These are phyloP conservation scores for Pichia sp. DNA, from an alignment of 1,139 yeast genomes.

Conservation along the genomic window DNA sequence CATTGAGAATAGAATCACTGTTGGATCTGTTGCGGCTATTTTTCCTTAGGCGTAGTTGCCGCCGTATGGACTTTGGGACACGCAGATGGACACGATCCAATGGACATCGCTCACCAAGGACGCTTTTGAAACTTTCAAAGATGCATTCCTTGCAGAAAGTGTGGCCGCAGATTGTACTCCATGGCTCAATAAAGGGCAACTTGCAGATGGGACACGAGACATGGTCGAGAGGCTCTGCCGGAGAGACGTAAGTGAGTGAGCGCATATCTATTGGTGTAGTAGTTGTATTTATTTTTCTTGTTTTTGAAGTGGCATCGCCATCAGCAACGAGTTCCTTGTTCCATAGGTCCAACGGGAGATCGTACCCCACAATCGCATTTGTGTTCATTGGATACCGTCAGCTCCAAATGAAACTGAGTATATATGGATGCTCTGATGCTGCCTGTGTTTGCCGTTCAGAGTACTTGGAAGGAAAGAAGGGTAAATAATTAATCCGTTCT, in stretches of 20 bases:
- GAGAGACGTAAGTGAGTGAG: slow-evolving; percentile 30
- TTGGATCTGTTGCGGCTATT: slow-evolving; percentile 5
- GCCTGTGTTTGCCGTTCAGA: not conserved
- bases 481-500: not conserved
- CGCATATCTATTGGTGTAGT: slow-evolving; percentile 21
- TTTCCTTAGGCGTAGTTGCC: slow-evolving; percentile 7
- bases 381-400: not conserved
- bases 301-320: not conserved
- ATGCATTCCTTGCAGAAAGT: slow-evolving; percentile 54
- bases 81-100: slow-evolving; percentile 53
- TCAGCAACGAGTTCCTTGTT: not conserved
- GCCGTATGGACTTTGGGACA: not conserved
- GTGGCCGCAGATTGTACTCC: slow-evolving; percentile 57
- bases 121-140: slow-evolving; percentile 40
- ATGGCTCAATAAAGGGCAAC: slow-evolving; percentile 50
- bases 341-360: not conserved
- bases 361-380: not conserved
- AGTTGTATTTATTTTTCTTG: not conserved
- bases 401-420: not conserved
- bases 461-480: too few species aligned
- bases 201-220: slow-evolving; percentile 56
- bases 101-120: slow-evolving; percentile 49
- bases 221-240: slow-evolving; percentile 39
- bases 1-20: not conserved
- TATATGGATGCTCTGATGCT: not conserved